Percentiles rank a stretch among this genome's conserved stretches.
phyloP scores from a whole-genome alignment of 257 asterid genomes.

The Ajuga chamaepitys region DNA sequence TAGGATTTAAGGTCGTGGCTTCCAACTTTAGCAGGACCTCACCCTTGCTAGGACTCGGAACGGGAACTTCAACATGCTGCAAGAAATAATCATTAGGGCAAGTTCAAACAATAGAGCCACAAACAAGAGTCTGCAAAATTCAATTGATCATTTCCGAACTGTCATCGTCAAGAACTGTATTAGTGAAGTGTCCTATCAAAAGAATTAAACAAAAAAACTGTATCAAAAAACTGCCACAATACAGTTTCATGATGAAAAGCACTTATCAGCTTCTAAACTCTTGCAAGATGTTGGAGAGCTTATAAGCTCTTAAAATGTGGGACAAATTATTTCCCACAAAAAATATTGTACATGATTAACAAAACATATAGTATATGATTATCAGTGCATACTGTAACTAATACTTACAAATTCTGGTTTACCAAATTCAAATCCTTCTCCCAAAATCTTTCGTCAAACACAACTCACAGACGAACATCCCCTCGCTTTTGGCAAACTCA shows the following conservation, averaged over 20 bases:
- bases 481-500: neutral
- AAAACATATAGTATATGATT: no score
- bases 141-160: neutral
- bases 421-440: no score
- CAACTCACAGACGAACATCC: no score
- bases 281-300: no score
- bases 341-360: no score
- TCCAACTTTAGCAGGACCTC: slow-evolving; percentile 80
- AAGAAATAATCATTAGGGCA: neutral
- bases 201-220: neutral
- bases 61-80: slow-evolving; percentile 84
- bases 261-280: no score
- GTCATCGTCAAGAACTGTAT: neutral
- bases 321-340: no score
- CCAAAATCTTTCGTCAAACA: no score
- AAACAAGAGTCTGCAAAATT: neutral
- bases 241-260: neutral
- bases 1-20: slow-evolving; percentile 68
- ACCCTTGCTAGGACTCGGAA: slow-evolving; percentile 64
- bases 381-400: no score
- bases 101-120: neutral
- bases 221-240: neutral
- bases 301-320: no score
- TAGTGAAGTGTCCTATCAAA: no score
- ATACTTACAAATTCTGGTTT: no score